Percentiles rank a stretch among this genome's conserved stretches.
phyloP scores from a whole-genome alignment of 345 rosid species.

The Lumnitzera racemosa region DNA sequence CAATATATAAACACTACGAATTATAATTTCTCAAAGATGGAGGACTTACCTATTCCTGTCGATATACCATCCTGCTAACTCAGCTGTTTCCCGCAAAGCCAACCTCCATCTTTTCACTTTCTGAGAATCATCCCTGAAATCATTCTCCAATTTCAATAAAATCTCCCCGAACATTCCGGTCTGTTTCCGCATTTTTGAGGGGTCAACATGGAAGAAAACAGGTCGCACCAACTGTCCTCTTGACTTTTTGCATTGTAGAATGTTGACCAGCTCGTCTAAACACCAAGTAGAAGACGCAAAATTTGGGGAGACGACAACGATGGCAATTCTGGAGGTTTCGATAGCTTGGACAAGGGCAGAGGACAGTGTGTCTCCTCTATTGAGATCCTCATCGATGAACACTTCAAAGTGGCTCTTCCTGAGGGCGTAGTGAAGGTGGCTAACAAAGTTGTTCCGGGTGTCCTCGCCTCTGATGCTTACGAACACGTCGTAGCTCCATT shows the following conservation, averaged over 20 bases:
- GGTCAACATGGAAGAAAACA: conserved; percentile 12
- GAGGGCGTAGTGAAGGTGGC: conserved; percentile 14
- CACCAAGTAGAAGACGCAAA: conserved; percentile 18
- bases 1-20: too few relatives aligned
- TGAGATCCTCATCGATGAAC: conserved; percentile 10
- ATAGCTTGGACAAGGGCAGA: conserved; percentile 13
- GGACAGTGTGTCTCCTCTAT: conserved; percentile 8
- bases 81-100: conserved; percentile 7
- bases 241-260: conserved; percentile 7
- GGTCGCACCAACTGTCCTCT: conserved; percentile 12
- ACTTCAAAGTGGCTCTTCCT: not conserved
- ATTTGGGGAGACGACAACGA: conserved; percentile 15
- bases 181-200: conserved; percentile 11
- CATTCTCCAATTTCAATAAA: conserved; percentile 3
- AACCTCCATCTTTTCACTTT: conserved; percentile 13
- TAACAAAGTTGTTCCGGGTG: conserved; percentile 18
- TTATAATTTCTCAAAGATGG: not conserved
- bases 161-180: not conserved
- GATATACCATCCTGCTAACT: conserved; percentile 12
- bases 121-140: not conserved
- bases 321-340: conserved; percentile 15
- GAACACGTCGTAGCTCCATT: conserved; percentile 20
- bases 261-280: conserved; percentile 20
- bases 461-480: conserved; percentile 22
- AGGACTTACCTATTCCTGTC: not conserved